These are phyloP conservation scores for Phallus indusiatus DNA, from an alignment of 768 basidiomycete genomes.

Conservation along the genomic window DNA sequence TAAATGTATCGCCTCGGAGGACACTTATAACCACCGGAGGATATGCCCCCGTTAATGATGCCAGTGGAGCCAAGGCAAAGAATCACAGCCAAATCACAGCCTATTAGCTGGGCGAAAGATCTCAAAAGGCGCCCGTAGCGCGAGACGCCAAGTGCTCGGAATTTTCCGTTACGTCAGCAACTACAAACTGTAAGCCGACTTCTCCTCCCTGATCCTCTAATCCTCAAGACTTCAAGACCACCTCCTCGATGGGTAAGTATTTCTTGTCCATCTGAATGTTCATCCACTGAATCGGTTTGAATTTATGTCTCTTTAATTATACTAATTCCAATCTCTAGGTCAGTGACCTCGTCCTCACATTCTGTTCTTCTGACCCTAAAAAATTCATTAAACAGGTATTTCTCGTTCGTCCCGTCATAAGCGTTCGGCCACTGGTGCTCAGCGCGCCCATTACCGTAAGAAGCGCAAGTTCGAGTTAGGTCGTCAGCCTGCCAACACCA, in stretches of 20 bases:
- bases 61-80: too few relatives aligned
- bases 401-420: slow-evolving; percentile 96
- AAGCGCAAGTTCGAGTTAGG: slow-evolving; percentile 99
- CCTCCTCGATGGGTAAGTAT: slow-evolving; percentile 6
- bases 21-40: too few relatives aligned
- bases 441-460: slow-evolving; percentile 95
- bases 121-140: neutral
- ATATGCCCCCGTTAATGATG: too few relatives aligned
- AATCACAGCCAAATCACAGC: too few relatives aligned
- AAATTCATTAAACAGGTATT: slow-evolving; percentile 55
- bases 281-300: neutral
- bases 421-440: slow-evolving; percentile 86
- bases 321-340: neutral
- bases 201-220: neutral
- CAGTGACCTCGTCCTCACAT: neutral
- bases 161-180: slow-evolving; percentile 1
- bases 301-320: neutral
- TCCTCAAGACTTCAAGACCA: slow-evolving; percentile 5
- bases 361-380: neutral
- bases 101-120: too few relatives aligned
- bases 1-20: neutral
- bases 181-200: slow-evolving; percentile 9
- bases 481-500: slow-evolving; percentile 95
- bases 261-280: neutral
- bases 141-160: neutral